Conservation (phyloP, 768 basidiomycete genomes). For the Tylopilus balloui region DNA sequence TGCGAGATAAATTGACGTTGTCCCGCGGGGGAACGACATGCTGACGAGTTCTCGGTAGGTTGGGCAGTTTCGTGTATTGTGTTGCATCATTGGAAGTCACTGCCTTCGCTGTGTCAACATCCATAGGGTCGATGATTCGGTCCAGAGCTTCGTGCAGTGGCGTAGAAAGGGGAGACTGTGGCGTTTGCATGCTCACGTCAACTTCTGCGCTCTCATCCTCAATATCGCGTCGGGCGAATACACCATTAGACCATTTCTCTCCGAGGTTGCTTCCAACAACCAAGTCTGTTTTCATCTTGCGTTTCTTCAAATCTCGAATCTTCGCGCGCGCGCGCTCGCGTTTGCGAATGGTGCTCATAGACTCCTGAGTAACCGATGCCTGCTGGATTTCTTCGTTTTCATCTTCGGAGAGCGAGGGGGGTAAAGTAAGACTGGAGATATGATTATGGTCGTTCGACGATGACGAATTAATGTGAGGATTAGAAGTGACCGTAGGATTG, state of each 20-base stretch:
- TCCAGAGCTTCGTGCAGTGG: slow-evolving; percentile 10
- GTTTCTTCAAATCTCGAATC: slow-evolving; percentile 52
- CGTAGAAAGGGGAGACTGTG: slow-evolving; percentile 22
- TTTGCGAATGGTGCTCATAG: slow-evolving; percentile 18
- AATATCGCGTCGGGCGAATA: slow-evolving; percentile 52
- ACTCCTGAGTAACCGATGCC: slow-evolving; percentile 16
- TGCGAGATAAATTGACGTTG: slow-evolving; percentile 16
- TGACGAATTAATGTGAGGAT: slow-evolving; percentile 21
- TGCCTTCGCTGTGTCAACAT: slow-evolving; percentile 10
- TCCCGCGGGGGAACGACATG: slow-evolving; percentile 8
- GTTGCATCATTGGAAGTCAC: neutral
- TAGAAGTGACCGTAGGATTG: slow-evolving; percentile 29
- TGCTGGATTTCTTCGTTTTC: slow-evolving; percentile 22
- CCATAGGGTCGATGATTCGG: slow-evolving; percentile 9
- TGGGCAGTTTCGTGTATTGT: slow-evolving; percentile 1
- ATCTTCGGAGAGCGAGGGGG: slow-evolving; percentile 32
- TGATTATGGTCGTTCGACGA: slow-evolving; percentile 23
- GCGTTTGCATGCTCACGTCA: slow-evolving; percentile 43
- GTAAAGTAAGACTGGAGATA: slow-evolving; percentile 18
- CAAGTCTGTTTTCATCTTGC: slow-evolving; percentile 37
- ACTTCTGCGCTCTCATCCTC: slow-evolving; percentile 61
- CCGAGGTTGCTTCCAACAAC: slow-evolving; percentile 31
- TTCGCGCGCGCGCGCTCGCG: slow-evolving; percentile 48
- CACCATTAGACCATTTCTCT: slow-evolving; percentile 34
- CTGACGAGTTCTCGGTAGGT: neutral